These are phyloP conservation scores for Colletotrichum sp. DNA, from an alignment of 2,329 filamentous ascomycete genomes.

Conservation along the genomic window DNA sequence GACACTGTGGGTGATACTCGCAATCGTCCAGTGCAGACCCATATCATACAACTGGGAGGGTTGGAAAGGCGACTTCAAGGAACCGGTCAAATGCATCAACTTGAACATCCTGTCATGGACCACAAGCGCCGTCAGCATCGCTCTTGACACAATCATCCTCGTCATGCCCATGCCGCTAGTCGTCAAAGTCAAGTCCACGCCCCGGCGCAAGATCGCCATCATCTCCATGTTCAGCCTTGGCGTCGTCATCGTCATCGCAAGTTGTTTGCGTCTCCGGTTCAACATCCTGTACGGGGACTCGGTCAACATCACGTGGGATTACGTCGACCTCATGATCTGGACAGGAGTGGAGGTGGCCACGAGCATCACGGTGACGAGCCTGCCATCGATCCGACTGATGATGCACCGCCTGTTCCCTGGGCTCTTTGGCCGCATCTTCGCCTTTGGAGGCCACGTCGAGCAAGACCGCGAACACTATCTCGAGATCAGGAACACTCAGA, in stretches of 20 bases:
- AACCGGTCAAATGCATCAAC: background rate
- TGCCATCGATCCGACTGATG: constrained; percentile 43
- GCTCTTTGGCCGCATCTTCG: background rate
- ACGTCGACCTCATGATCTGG: constrained; percentile 44
- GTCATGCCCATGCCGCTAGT: constrained; percentile 47
- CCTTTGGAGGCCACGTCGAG: constrained; percentile 7
- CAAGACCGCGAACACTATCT: background rate
- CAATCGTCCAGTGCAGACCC: background rate
- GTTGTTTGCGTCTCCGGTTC: constrained; percentile 37
- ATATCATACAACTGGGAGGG: constrained; percentile 13
- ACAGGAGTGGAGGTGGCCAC: constrained; percentile 44
- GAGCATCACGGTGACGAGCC: constrained; percentile 42
- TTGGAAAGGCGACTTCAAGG: constrained; percentile 2
- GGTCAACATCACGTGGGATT: constrained; percentile 44
- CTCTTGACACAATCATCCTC: constrained; percentile 48
- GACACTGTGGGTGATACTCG: background rate
- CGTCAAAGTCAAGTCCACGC: constrained; percentile 38
- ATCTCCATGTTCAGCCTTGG: constrained; percentile 50
- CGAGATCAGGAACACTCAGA: background rate
- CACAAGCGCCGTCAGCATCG: constrained; percentile 41
- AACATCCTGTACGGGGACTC: constrained; percentile 34
- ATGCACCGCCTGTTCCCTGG: constrained; percentile 12
- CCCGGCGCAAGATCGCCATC: constrained; percentile 48
- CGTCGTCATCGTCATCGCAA: constrained; percentile 39
- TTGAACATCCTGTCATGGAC: constrained; percentile 1